phyloP scores from a whole-genome alignment of 257 asterid species.

The Solanum medicagineum region DNA sequence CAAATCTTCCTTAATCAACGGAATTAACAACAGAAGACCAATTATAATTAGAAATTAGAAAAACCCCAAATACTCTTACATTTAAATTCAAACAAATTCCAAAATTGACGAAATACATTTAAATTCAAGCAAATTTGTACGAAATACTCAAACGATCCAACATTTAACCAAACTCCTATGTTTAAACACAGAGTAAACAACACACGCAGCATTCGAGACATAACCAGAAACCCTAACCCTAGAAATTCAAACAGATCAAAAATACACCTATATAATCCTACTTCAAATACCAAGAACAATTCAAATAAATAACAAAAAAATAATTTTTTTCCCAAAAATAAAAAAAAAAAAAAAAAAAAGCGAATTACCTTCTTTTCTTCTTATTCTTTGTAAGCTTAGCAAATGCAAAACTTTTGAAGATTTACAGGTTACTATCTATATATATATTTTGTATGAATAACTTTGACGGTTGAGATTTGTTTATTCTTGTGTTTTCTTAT shows the following conservation, averaged over 20 bases:
- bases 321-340: too few relatives aligned
- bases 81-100: background rate
- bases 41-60: background rate
- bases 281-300: background rate
- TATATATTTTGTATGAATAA: slow-evolving; percentile 9
- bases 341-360: too few relatives aligned
- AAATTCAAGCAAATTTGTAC: background rate
- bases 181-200: background rate
- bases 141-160: background rate
- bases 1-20: background rate
- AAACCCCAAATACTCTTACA: too few relatives aligned
- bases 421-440: background rate
- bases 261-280: background rate
- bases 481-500: slow-evolving; percentile 17
- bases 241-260: background rate
- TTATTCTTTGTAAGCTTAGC: background rate
- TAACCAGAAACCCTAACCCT: slow-evolving; percentile 5
- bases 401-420: background rate
- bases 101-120: background rate
- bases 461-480: slow-evolving; percentile 37
- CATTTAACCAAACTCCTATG: background rate
- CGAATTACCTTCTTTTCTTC: background rate
- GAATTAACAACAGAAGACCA: background rate
- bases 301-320: background rate
- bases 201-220: background rate